Evolutionary conservation across 257 asterid genomes (phyloP).

Genomic region (Avicennia marina): DNA sequence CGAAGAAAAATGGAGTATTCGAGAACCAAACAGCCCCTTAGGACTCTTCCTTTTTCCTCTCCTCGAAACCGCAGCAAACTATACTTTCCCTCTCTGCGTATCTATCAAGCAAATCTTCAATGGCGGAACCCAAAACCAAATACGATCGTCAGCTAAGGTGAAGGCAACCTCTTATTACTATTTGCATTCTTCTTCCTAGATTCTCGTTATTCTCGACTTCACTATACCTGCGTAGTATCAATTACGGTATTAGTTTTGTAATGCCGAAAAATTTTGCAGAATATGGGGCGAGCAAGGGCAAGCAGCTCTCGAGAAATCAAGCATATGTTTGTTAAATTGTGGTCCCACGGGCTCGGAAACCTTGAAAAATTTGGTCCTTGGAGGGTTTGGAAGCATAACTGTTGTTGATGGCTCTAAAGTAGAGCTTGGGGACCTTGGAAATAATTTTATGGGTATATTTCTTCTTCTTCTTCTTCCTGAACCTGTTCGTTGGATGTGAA

Average conservation of each 20-base stretch:
- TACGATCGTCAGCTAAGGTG: constrained; percentile 99
- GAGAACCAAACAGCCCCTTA: no score
- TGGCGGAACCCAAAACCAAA: constrained; percentile 90
- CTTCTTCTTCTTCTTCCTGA: not conserved
- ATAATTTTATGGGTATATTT: constrained; percentile 74
- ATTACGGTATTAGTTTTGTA: no score
- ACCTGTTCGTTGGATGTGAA: not conserved
- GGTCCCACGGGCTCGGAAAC: constrained; percentile 98
- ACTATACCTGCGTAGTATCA: no score
- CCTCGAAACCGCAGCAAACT: no score
- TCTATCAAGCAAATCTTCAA: constrained; percentile 41
- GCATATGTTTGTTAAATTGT: constrained; percentile 91
- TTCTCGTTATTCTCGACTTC: no score
- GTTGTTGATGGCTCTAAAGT: constrained; percentile 94
- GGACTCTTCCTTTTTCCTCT: not conserved
- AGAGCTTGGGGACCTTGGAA: constrained; percentile 89
- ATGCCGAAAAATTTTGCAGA: constrained; percentile 31
- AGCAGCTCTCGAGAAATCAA: constrained; percentile 90
- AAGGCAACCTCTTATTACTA: not conserved
- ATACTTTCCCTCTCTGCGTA: constrained; percentile 29
- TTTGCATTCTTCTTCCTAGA: not conserved
- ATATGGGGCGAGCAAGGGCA: constrained; percentile 99
- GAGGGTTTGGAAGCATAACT: constrained; percentile 95
- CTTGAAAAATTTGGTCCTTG: constrained; percentile 88
- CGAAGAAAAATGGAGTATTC: no score